Evolutionary conservation across 1,139 yeast genomes (phyloP).

Genomic region (Candida labiduridarum): DNA sequence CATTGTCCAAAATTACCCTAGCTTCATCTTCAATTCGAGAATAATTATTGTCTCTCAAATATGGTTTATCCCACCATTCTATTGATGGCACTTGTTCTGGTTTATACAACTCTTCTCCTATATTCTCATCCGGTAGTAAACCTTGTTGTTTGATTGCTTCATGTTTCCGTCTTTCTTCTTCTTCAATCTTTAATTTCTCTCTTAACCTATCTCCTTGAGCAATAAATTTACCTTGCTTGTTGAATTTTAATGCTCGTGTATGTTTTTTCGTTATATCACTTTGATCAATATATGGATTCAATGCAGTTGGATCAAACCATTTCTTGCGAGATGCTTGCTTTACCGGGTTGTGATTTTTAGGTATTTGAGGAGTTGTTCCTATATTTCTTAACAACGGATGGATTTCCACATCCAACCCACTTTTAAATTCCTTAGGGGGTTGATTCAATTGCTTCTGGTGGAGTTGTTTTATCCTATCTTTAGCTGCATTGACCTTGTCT

Average conservation of each 20-base stretch:
- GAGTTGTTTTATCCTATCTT: constrained; percentile 2
- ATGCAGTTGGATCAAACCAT: constrained; percentile 39
- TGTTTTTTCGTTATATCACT: constrained; percentile 26
- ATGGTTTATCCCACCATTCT: constrained; percentile 86
- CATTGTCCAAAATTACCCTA: constrained; percentile 32
- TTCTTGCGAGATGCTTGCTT: constrained; percentile 27
- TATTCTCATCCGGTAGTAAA: constrained; percentile 45
- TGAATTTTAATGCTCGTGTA: constrained; percentile 49
- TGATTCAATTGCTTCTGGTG: constrained; percentile 2
- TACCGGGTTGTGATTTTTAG: constrained; percentile 32
- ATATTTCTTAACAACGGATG: constrained; percentile 58
- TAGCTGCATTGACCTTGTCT: constrained; percentile 3
- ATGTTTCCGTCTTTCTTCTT: constrained; percentile 25
- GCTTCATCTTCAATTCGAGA: constrained; percentile 23
- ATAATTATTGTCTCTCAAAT: constrained; percentile 33
- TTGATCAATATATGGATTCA: constrained; percentile 68
- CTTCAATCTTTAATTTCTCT: constrained; percentile 35
- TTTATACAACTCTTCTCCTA: constrained; percentile 56
- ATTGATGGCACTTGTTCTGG: constrained; percentile 55
- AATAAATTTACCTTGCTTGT: constrained; percentile 62
- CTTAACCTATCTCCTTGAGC: constrained; percentile 57
- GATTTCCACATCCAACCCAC: constrained; percentile 55
- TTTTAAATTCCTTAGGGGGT: constrained; percentile 17
- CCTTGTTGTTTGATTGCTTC: constrained; percentile 40
- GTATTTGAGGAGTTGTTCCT: constrained; percentile 26